phyloP scores from a whole-genome alignment of 495 filamentous ascomycete species.

The Recurvomyces mirabilis region DNA sequence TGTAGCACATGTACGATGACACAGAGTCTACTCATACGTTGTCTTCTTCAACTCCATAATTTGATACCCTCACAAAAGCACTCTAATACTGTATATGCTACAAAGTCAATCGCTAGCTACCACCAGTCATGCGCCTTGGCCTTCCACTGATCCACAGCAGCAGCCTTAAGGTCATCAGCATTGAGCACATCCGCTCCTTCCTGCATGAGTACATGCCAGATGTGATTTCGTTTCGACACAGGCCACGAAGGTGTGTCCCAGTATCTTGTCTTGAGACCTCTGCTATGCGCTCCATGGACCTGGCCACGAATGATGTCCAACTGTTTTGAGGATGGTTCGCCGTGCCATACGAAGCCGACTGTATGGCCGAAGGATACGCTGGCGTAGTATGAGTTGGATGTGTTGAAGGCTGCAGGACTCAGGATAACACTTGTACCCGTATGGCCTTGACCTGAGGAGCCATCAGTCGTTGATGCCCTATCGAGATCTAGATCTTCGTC shows the following conservation, averaged over 20 bases:
- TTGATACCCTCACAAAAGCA: no score
- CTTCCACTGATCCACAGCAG: constrained; percentile 38
- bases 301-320: constrained; percentile 50
- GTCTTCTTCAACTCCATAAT: no score
- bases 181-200: constrained; percentile 67
- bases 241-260: constrained; percentile 77
- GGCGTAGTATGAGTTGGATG: constrained; percentile 44
- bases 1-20: no score
- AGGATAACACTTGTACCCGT: constrained; percentile 9
- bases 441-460: constrained; percentile 14
- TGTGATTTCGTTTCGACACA: constrained; percentile 53
- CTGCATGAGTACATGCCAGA: constrained; percentile 61
- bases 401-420: constrained; percentile 27
- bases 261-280: constrained; percentile 63
- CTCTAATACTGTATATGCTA: no score
- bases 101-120: no score
- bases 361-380: constrained; percentile 37
- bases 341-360: constrained; percentile 38
- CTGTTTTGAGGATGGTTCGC: constrained; percentile 39
- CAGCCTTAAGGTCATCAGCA: constrained; percentile 60
- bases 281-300: constrained; percentile 54
- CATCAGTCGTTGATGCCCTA: not conserved
- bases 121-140: constrained; percentile 1
- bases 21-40: no score
- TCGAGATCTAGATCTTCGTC: not conserved